Percentiles rank a stretch among this genome's conserved stretches.
phyloP scores from a whole-genome alignment of 768 basidiomycete genomes.

The Boletales sp. region DNA sequence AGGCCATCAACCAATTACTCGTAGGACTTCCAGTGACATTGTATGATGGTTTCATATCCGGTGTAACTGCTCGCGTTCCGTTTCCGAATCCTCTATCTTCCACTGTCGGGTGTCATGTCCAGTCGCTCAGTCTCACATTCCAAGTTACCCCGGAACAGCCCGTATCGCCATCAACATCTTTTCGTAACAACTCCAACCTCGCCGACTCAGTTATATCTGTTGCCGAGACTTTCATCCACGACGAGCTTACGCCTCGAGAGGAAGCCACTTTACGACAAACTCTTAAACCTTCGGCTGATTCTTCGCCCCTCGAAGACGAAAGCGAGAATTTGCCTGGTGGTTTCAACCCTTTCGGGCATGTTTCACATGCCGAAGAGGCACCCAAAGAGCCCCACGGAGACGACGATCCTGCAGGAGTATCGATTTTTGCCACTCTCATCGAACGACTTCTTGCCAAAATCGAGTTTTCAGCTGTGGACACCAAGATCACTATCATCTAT shows the following conservation, averaged over 20 bases:
- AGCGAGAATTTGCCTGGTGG: slow-evolving; percentile 59
- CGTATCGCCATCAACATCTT: slow-evolving; percentile 11
- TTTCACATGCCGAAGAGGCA: slow-evolving; percentile 32
- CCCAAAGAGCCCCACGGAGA: slow-evolving; percentile 34
- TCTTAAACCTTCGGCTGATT: slow-evolving; percentile 44
- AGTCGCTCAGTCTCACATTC: slow-evolving; percentile 67
- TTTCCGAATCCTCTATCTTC: slow-evolving; percentile 83
- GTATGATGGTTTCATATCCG: slow-evolving; percentile 67
- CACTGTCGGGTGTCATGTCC: slow-evolving; percentile 64
- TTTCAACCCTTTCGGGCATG: slow-evolving; percentile 50
- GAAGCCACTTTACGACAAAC: slow-evolving; percentile 70
- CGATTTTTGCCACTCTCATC: slow-evolving; percentile 75
- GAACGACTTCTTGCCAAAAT: slow-evolving; percentile 77
- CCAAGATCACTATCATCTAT: slow-evolving; percentile 66
- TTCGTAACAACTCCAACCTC: slow-evolving; percentile 40
- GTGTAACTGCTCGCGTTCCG: slow-evolving; percentile 75
- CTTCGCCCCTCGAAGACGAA: slow-evolving; percentile 33
- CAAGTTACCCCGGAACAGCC: slow-evolving; percentile 35
- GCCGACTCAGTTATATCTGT: slow-evolving; percentile 79
- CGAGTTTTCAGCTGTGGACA: slow-evolving; percentile 69
- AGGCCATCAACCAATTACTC: slow-evolving; percentile 75
- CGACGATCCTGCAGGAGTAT: slow-evolving; percentile 68
- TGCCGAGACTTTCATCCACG: slow-evolving; percentile 83
- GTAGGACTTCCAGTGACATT: slow-evolving; percentile 63
- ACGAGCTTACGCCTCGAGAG: slow-evolving; percentile 72